Percentiles rank a stretch among this genome's conserved stretches.
These are phyloP conservation scores for Zygosaccharomyces rouxii DNA, from an alignment of 805 yeast genomes.

Conservation along the genomic window DNA sequence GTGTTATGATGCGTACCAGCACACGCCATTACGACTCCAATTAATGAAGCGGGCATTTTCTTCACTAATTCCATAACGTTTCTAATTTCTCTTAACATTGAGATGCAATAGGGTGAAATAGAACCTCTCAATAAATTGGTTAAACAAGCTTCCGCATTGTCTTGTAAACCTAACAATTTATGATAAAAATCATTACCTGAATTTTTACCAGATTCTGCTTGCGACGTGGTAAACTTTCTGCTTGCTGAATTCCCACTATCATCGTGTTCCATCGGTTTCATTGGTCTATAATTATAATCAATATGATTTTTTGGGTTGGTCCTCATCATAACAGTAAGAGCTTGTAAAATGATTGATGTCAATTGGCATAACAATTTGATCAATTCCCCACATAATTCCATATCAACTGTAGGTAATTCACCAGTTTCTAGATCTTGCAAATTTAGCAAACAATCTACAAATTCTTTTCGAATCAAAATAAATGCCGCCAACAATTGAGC, in stretches of 20 bases:
- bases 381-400: conserved; percentile 16
- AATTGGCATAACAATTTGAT: conserved; percentile 22
- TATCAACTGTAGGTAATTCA: conserved; percentile 3
- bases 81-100: conserved; percentile 26
- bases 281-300: conserved; percentile 25
- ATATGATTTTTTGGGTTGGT: conserved; percentile 32
- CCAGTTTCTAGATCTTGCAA: conserved; percentile 13
- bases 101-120: conserved; percentile 30
- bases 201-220: neutral
- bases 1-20: conserved; percentile 14
- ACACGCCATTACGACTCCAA: conserved; percentile 27
- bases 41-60: conserved; percentile 31
- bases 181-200: conserved; percentile 26
- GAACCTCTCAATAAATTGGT: conserved; percentile 23
- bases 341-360: conserved; percentile 23
- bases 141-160: conserved; percentile 12
- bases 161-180: conserved; percentile 27
- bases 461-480: conserved; percentile 19
- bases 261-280: neutral
- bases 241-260: neutral
- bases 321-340: conserved; percentile 26
- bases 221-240: neutral
- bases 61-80: conserved; percentile 30
- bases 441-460: conserved; percentile 19
- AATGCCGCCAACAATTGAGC: conserved; percentile 19